These are phyloP conservation scores for Ceratobasidium sp. DNA, from an alignment of 1,284 basidiomycete genomes.

Conservation along the genomic window DNA sequence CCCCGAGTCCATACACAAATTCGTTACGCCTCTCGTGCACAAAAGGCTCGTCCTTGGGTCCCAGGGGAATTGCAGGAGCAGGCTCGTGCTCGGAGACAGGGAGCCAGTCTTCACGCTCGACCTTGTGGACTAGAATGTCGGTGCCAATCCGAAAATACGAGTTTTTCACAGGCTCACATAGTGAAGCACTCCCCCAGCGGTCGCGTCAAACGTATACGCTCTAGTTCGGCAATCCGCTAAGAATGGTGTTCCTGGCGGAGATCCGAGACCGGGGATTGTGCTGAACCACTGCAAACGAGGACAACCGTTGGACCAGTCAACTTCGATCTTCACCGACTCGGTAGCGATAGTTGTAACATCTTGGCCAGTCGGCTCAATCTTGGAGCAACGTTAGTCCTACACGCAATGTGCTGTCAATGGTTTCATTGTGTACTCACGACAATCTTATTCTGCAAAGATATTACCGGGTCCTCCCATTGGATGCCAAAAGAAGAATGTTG, in stretches of 20 bases:
- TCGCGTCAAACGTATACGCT: conserved; percentile 44
- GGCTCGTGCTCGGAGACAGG: conserved; percentile 43
- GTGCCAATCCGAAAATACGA: not conserved
- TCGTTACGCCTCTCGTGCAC: conserved; percentile 40
- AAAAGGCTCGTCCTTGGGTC: conserved; percentile 25
- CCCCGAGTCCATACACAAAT: conserved; percentile 40
- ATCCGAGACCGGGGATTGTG: conserved; percentile 11
- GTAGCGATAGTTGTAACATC: conserved; percentile 20
- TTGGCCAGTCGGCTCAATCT: not conserved
- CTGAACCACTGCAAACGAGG: conserved; percentile 43
- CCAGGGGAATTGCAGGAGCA: conserved; percentile 21
- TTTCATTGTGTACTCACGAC: not conserved
- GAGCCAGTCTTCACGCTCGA: conserved; percentile 40
- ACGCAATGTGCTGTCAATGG: not conserved
- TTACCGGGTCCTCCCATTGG: conserved; percentile 12
- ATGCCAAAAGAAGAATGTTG: conserved; percentile 26
- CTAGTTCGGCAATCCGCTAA: conserved; percentile 34
- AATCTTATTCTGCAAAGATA: not conserved
- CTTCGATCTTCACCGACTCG: conserved; percentile 21
- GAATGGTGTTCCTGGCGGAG: conserved; percentile 26
- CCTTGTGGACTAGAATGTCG: not conserved
- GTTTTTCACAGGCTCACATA: conserved; percentile 13
- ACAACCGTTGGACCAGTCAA: conserved; percentile 44
- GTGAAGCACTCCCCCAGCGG: conserved; percentile 35
- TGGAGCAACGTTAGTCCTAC: not conserved